These are phyloP conservation scores for Ogataea trehaloabstinens DNA, from an alignment of 805 yeast species.

Conservation along the genomic window DNA sequence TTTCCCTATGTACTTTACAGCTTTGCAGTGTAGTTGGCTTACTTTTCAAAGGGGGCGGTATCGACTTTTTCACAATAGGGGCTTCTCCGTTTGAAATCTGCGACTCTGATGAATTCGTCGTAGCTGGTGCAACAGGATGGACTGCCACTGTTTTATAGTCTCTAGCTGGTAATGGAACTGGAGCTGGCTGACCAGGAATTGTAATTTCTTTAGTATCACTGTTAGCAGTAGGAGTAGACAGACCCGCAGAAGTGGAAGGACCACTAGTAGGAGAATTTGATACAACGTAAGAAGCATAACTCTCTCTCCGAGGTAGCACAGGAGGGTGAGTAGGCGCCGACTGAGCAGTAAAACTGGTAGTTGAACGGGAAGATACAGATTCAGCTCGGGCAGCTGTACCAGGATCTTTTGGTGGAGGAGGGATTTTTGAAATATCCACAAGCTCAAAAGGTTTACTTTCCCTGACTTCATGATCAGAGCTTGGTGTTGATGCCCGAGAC, in stretches of 20 bases:
- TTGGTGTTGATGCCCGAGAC: constrained; percentile 11
- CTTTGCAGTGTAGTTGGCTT: background rate
- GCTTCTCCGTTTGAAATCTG: background rate
- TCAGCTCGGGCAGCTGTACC: background rate
- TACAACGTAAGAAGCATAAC: background rate
- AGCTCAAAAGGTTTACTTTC: constrained; percentile 20
- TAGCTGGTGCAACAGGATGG: background rate
- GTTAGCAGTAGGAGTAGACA: background rate
- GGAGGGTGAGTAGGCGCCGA: background rate
- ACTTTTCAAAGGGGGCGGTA: background rate
- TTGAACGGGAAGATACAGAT: background rate
- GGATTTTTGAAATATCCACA: constrained; percentile 26
- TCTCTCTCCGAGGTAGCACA: background rate
- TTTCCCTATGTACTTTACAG: background rate
- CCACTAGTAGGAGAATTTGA: background rate
- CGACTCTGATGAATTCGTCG: background rate
- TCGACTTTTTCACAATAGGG: background rate
- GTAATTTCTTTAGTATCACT: background rate
- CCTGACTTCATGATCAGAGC: constrained; percentile 4
- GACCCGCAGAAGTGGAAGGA: background rate
- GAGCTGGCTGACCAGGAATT: constrained; percentile 7
- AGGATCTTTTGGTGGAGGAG: constrained; percentile 25
- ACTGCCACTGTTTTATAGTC: constrained; percentile 8
- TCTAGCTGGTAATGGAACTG: constrained; percentile 21
- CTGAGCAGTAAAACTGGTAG: too few relatives aligned